Percentiles rank a stretch among this genome's conserved stretches.
Conservation (phyloP, 208 protist species). For the Crithidia expoeki region DNA sequence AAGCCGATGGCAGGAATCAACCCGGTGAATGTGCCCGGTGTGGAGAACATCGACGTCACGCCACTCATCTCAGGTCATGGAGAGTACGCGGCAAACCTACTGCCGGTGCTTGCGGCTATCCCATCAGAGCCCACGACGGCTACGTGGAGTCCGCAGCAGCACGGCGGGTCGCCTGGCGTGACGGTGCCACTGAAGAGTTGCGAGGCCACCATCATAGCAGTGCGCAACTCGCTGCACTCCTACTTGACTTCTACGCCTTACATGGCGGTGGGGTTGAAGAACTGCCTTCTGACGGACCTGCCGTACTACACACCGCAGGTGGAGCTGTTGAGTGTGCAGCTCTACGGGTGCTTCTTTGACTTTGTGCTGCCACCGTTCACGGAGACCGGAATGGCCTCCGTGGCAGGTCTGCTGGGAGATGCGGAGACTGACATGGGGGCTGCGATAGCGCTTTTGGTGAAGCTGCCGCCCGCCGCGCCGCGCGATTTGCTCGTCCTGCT, state of each 20-base stretch:
- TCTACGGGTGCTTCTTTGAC: slow-evolving; percentile 61
- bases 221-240: slow-evolving; percentile 44
- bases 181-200: slow-evolving; percentile 37
- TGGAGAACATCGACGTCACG: slow-evolving; percentile 86
- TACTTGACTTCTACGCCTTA: slow-evolving; percentile 40
- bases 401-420: slow-evolving; percentile 48
- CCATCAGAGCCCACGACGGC: slow-evolving; percentile 41
- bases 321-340: slow-evolving; percentile 34
- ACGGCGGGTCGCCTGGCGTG: slow-evolving; percentile 60
- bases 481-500: slow-evolving; percentile 50
- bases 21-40: slow-evolving; percentile 73
- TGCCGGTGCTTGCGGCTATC: slow-evolving; percentile 61
- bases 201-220: slow-evolving; percentile 34
- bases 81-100: slow-evolving; percentile 62
- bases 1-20: slow-evolving; percentile 81
- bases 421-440: slow-evolving; percentile 39
- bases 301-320: slow-evolving; percentile 29
- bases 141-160: slow-evolving; percentile 51
- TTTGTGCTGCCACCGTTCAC: slow-evolving; percentile 43
- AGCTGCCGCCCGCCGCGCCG: slow-evolving; percentile 17
- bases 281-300: slow-evolving; percentile 42
- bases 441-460: slow-evolving; percentile 35
- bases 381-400: slow-evolving; percentile 44
- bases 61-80: slow-evolving; percentile 62
- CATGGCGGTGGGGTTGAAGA: slow-evolving; percentile 48